Evolutionary conservation across 2,329 filamentous ascomycete species (phyloP), one percentile per base, ranked within the genome.

Genomic region (Ophiostoma himal-ulmi): DNA sequence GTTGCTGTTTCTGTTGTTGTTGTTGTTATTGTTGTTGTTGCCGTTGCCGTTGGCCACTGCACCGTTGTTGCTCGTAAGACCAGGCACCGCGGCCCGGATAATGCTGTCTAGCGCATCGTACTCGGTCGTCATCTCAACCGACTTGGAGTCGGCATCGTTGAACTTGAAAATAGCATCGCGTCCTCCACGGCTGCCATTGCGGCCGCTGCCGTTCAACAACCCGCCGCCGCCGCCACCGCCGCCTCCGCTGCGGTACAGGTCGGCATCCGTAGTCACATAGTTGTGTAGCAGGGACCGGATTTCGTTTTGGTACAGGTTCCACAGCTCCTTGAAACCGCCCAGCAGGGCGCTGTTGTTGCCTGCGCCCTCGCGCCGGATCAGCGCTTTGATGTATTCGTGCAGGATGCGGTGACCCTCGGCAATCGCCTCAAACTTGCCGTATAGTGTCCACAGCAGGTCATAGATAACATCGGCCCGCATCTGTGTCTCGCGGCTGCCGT

Each of bases 271-370:
- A 0, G 95, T 96, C 68, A 99, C 88, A 78, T 99, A 98, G 78
- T 97, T 96, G 79, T 98, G 95, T 71, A 99, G 82, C 17, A 99
- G 82, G 5, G 94, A 96, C 60, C 94, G 88, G 74, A 99, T 98
- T 83, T 99, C 95, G 79, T 96, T 98, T 77, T 99, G 95, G 76
- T 97, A 94, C 8, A 99, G 83, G 77, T 97, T 97, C 96, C 96
- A 99, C 57, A 99, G 82, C 80, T 98, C 95, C 77, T 94, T 95
- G 80, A 99, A 99, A 70, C 93, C 93, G 70, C 93, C 89, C 6
- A 93, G 89, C 68, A 98, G 84, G 0, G 87, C 85, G 57, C 82
- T 85, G 75, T 87, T 82, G 82, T 90, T 82, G 78, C 88, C 79
- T 20, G 83, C 83, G 5, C 91, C 91, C 77, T 98, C 94, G 68